Base-by-base conservation (phyloP, 2,329 filamentous ascomycete species). In the Neodidymelliopsis sp. region DNA sequence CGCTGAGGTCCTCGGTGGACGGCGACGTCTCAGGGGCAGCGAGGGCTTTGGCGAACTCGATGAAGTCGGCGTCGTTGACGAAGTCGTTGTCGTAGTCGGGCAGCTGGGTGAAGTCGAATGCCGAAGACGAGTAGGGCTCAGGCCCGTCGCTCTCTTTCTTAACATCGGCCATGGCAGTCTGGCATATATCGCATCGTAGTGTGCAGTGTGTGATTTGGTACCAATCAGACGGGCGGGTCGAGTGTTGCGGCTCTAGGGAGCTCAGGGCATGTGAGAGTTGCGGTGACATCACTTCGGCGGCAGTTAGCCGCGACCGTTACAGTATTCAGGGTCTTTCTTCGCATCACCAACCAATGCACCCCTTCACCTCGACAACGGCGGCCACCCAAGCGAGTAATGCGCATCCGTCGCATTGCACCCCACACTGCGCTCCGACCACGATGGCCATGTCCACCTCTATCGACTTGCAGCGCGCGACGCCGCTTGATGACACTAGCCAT, bases 11-110 rank as follows among this genome's bases (percentile, higher is more conserved):
- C 37, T 81, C 75, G 37, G 83, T 79, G 10, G 81, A 85, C 25
- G 88, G 85, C 29, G 87, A 81, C 1, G 84, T 84, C 54, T 95
- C 91, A 0, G 92, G 91, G 1, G 89, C 90, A n/a, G 85, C 83
- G 7, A 97, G 82, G 6, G 93, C 93, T 50, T 83, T 84, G 53
- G 88, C 86, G 71, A 97, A 97, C 44, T 88, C 86, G 27, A 83
- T 79, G 23, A 96, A 78, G 66, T 96, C 88, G 50, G 84, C 84
- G 29, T 86, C 79, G 33, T 82, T 75, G 60, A 95, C 79, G 69
- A 97, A 97, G 47, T 94, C 85, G 64, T 82, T 81, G 70, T 92
- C 83, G 72, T 81, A 84, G 72, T 96, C 91, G n/a, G 91, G 92
- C 15, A 97, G 81, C 27, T 76, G 77, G 12, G 80, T 80, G 53